Base-by-base conservation (phyloP, 495 filamentous ascomycete species). In the Achaetomiella virescens region DNA sequence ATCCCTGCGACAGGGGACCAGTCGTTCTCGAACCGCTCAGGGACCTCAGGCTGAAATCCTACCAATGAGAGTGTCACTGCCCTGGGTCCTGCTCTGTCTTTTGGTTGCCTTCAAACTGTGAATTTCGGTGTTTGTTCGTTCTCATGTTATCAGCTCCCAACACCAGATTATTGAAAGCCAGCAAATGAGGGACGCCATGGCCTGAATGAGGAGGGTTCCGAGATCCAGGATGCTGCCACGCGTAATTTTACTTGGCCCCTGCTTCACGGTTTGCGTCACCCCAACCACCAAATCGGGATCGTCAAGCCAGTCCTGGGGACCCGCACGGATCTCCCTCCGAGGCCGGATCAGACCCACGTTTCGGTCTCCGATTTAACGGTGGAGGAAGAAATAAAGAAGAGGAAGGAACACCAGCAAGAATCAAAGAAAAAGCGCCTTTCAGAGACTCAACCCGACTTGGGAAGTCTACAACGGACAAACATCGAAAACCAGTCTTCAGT, bases 1-100 rank as follows among this genome's bases (percentile, higher is more conserved):
- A 42, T 33, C 58, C 51, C 33, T 54, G 58, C 52, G 11, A 40
- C 51, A 44, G 57, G 46, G 57, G 21, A 31, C 27, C 9, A 4
- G 27, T 47, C 52, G 27, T 31, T 31, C 27, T 31, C 27, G 27
- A 31, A 4, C 27, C 27, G 40, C 53, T 17, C 15, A 27, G 38
- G 38, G 38, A 14, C 18, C 20, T 31, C 27, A 31, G 9, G 5
- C 27, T 5, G 9, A 31, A 31, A 9, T 5, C 27, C 27, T 31
- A 9, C 27, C 27, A 31, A 24, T 3, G 6, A 43, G n/a, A 15
- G n/a, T 17, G 17, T 21, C 15, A 20, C 9, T 20, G 6, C 27
- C 9, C 5, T 31, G 27, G 27, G 27, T 45, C 12, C 22, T 45
- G 21, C 17, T 45, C 12, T 12, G 21, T 45, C 14, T 14, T 45